Percentiles rank a stretch among this genome's conserved stretches.
Evolutionary conservation across 805 yeast genomes (phyloP).

Genomic region (Saturnispora sanitii): DNA sequence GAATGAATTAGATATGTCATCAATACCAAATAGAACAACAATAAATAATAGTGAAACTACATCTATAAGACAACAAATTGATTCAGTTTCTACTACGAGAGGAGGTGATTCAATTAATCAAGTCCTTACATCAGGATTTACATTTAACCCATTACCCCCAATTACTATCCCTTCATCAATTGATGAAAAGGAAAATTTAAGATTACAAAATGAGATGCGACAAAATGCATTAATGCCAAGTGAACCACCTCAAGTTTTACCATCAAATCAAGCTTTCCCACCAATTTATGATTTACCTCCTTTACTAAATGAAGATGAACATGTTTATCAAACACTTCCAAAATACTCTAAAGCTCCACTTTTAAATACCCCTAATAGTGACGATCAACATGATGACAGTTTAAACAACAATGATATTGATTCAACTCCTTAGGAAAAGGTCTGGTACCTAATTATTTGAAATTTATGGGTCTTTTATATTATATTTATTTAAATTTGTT

Average conservation of each 20-base stretch:
- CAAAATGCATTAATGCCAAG: slow-evolving; percentile 47
- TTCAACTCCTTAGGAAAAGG: no score
- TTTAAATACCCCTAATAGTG: neutral
- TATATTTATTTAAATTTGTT: no score
- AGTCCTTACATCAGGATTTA: neutral
- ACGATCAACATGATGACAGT: neutral
- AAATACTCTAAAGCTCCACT: neutral
- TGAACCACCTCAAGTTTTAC: slow-evolving; percentile 28
- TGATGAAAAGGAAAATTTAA: slow-evolving; percentile 47
- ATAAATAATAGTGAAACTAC: neutral
- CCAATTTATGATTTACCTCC: slow-evolving; percentile 4
- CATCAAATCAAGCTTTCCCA: neutral
- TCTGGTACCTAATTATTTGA: no score
- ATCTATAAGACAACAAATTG: neutral
- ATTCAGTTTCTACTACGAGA: slow-evolving; percentile 3
- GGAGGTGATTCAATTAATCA: slow-evolving; percentile 1
- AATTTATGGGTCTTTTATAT: neutral
- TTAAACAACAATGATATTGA: no score
- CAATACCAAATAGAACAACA: neutral
- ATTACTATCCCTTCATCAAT: slow-evolving; percentile 7
- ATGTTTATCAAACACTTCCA: neutral
- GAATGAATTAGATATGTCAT: neutral
- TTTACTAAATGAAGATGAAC: neutral
- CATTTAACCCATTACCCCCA: slow-evolving; percentile 10
- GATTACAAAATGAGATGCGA: slow-evolving; percentile 36